Evolutionary conservation across 208 protist species (phyloP).

Genomic region (Angomonas deanei): DNA sequence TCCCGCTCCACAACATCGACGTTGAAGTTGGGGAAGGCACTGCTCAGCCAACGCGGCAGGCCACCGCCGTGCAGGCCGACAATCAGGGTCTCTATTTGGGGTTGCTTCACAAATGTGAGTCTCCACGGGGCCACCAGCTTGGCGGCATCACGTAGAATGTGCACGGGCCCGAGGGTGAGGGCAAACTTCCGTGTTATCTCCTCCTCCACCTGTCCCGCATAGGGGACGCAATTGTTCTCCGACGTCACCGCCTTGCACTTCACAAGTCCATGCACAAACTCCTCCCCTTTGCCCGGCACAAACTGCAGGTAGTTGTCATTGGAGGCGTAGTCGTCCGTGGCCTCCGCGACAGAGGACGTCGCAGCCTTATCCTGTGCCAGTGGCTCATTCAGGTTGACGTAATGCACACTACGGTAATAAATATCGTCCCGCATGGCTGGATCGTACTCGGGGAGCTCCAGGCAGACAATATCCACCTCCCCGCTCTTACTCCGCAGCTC

Average conservation of each 20-base stretch:
- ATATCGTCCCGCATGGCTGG: conserved; percentile 56
- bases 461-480: conserved; percentile 51
- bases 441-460: conserved; percentile 84
- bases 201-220: conserved; percentile 61
- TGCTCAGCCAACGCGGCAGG: conserved; percentile 76
- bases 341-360: not conserved
- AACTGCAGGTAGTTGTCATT: conserved; percentile 53
- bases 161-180: conserved; percentile 76
- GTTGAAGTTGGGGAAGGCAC: conserved; percentile 76
- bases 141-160: conserved; percentile 65
- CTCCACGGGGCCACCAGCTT: conserved; percentile 52
- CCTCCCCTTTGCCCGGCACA: conserved; percentile 55
- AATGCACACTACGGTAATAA: conserved; percentile 85
- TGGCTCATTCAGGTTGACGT: conserved; percentile 22
- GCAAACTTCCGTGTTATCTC: conserved; percentile 81
- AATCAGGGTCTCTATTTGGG: conserved; percentile 63
- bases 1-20: conserved; percentile 85
- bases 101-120: conserved; percentile 71
- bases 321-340: conserved; percentile 6
- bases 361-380: not conserved
- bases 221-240: conserved; percentile 81
- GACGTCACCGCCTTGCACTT: conserved; percentile 76
- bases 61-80: conserved; percentile 77
- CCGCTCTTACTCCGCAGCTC: conserved; percentile 41
- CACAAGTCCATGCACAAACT: conserved; percentile 75